Evolutionary conservation across 306 rosid species (phyloP).

Genomic region (Fagus sylvatica): DNA sequence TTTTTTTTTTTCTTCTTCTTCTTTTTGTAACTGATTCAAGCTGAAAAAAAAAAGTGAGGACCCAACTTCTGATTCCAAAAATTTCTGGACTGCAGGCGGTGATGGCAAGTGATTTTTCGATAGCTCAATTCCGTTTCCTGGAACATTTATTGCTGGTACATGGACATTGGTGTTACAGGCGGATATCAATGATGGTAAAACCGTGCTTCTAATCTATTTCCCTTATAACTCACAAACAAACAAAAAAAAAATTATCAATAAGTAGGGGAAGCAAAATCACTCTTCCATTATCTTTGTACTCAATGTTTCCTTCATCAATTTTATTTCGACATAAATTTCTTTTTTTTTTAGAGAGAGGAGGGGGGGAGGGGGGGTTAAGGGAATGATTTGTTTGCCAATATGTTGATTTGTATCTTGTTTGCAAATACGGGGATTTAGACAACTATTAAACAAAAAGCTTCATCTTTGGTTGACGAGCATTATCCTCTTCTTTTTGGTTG

Average conservation of each 20-base stretch:
- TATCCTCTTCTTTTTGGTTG: conserved; percentile 21
- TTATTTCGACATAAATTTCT: not conserved
- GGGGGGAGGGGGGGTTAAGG: not conserved
- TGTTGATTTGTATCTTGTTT: not conserved
- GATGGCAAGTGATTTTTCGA: conserved; percentile 90
- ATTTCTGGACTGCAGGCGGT: conserved; percentile 61
- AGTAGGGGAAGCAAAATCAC: not conserved
- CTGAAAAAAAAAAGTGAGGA: not conserved
- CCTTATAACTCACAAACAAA: not conserved
- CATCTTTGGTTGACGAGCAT: conserved; percentile 6
- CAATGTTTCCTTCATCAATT: not conserved
- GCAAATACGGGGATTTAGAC: conserved; percentile 1
- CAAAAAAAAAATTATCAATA: not conserved
- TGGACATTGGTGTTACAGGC: conserved; percentile 93
- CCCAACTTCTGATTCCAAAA: conserved; percentile 20
- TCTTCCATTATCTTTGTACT: not conserved
- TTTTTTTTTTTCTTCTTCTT: not conserved
- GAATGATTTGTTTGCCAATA: conserved; percentile 1
- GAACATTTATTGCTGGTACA: conserved; percentile 87
- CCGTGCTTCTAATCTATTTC: conserved; percentile 23
- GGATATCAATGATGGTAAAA: conserved; percentile 93
- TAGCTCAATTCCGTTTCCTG: conserved; percentile 76
- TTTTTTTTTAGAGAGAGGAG: too few species aligned
- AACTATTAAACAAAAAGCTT: not conserved
- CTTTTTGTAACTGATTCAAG: not conserved